Base-by-base conservation (phyloP, 2,329 filamentous ascomycete genomes). In the Aspergillus thermomutatus region DNA sequence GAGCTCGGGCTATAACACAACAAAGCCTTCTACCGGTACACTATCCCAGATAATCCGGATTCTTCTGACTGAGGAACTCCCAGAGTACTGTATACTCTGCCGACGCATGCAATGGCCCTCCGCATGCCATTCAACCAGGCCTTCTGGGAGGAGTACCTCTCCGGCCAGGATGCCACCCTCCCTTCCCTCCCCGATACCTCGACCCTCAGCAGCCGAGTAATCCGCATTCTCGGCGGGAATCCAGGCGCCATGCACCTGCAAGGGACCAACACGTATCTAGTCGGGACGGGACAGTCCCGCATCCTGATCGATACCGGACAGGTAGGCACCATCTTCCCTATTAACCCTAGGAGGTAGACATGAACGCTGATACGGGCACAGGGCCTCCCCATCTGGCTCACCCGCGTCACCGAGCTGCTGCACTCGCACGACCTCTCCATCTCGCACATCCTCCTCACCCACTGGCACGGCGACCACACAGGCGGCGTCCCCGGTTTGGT, bases 401-500 rank as follows among this genome's bases (percentile, higher is more conserved):
- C 70, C 0, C 49, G 76, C 5, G 64, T 82, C 14, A 46, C 59
- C 0, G 58, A 57, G 1, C 73, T 67, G 0, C 69, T 82, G 1
- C 28, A 55, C 1, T 54, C 67, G 2, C 40, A 47, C 0, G 50
- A 57, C 1, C 66, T 79, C 45, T 52, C 56, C 0, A 53, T 83
- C 0, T 77, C 75, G 0, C 75, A 80, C 53, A 71, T 80, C 3
- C 62, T 79, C 1, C 60, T 79, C 3, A 76, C 76, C 0, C 77
- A 79, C 56, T 79, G 75, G 75, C 77, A 79, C 57, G 73, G 75
- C 3, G 77, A 79, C 57, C 77, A 79, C 52, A 74, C 75, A 2
- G 75, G 73, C 2, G 77, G 76, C 1, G 73, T 77, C 3, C 70
- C 73, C 0, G 75, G 77, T 56, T 67, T 79, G 1, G 14, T 79